These are phyloP conservation scores for Rhynchospora breviuscula DNA, from an alignment of 176 grass and related monocot species.

Conservation along the genomic window DNA sequence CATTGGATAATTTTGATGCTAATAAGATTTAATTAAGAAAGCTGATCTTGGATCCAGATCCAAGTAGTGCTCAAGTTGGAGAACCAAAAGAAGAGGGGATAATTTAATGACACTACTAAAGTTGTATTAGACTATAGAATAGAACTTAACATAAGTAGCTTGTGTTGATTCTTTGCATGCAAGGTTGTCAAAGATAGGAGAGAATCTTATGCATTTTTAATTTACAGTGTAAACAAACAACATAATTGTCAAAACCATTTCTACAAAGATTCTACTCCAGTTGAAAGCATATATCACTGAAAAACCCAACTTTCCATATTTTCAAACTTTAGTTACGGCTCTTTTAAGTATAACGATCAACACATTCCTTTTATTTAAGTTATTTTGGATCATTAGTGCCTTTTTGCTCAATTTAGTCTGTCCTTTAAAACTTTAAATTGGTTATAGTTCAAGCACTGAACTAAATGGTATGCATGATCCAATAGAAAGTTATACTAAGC, in stretches of 20 bases:
- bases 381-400: background rate
- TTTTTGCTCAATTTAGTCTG: background rate
- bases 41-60: background rate
- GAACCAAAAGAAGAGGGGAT: background rate
- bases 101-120: slow-evolving; percentile 15
- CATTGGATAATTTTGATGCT: slow-evolving; percentile 1
- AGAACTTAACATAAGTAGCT: slow-evolving; percentile 1
- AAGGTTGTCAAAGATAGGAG: slow-evolving; percentile 14
- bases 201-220: slow-evolving; percentile 16
- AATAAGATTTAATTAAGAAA: slow-evolving; percentile 2
- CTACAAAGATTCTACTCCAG: background rate
- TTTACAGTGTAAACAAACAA: background rate
- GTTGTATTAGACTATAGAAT: background rate
- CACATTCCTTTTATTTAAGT: background rate
- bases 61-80: slow-evolving; percentile 12
- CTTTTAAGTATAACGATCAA: background rate
- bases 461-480: background rate
- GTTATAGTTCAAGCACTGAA: background rate
- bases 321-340: background rate
- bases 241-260: background rate
- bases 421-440: background rate
- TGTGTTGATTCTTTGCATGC: slow-evolving; percentile 27
- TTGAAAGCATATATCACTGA: background rate
- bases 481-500: background rate
- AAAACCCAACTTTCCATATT: background rate